Base-by-base conservation (phyloP, 1,284 basidiomycete species). In the Cryptococcus wingfieldii region DNA sequence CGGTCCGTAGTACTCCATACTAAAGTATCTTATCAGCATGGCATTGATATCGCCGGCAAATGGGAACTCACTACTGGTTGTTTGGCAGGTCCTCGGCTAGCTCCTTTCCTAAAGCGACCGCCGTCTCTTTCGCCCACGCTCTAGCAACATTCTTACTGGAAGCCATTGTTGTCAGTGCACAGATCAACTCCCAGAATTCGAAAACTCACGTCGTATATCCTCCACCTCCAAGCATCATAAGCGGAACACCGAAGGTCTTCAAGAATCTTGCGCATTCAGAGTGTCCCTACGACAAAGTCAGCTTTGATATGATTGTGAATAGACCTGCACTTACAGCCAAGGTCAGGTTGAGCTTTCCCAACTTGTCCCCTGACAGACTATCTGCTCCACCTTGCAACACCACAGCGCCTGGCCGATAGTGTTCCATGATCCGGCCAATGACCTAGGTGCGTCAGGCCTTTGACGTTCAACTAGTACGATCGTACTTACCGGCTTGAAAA, bases 61-160 rank as follows among this genome's bases (percentile, higher is more conserved):
- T 6, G 14, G n/a, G 10, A 8, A 54, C 69, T 60, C 38, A 76
- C 74, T 93, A 96, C 66, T 93, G 88, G 75, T 90, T 96, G 85
- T 89, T 97, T 0, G 95, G 95, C 60, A 98, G 75, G 67, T 89
- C 86, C 38, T 83, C 83, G 62, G 89, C 84, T 51, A 97, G 86
- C 70, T 93, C 87, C 47, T 90, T 82, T 1, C 90, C 92, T 10
- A 94, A 83, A 23, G 92, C 88, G 68, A 94, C 88, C 0, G 91
- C 94, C 0, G 95, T 98, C 76, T 98, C 95, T 77, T 90, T 96
- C 23, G 92, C 88, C 95, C 95, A 98, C 12, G 89, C 87, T 37
- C 91, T 82, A 1, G 91, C 90, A 8, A 98, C 94, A 71, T 98
- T 98, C 75, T 90, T 90, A 28, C 69, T 72, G 53, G 42, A 54